phyloP scores from a whole-genome alignment of 129 eudicot genomes.

The Lactuca saligna region DNA sequence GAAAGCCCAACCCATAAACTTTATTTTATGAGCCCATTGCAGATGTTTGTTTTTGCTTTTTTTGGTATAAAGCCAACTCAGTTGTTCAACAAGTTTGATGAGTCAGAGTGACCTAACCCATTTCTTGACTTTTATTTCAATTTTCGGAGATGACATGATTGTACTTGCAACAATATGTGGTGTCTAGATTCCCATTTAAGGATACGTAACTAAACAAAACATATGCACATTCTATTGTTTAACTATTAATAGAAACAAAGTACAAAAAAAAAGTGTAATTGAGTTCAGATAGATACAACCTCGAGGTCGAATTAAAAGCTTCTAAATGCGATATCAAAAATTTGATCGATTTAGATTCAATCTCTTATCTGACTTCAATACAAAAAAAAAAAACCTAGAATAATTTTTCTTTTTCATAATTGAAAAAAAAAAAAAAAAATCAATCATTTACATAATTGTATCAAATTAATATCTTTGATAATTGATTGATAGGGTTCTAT shows the following conservation, averaged over 20 bases:
- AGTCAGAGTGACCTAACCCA: conserved; percentile 26
- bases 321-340: no score
- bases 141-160: conserved; percentile 16
- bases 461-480: no score
- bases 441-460: neutral
- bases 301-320: no score
- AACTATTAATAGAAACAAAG: neutral
- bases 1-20: neutral
- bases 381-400: no score
- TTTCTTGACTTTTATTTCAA: conserved; percentile 18
- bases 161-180: conserved; percentile 21
- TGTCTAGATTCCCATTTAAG: conserved; percentile 15
- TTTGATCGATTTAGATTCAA: no score
- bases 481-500: neutral
- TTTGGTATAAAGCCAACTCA: neutral
- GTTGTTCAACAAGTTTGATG: conserved; percentile 19
- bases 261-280: neutral
- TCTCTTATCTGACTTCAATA: no score
- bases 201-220: conserved; percentile 7
- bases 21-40: neutral
- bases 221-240: neutral
- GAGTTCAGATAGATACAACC: no score
- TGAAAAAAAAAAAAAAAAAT: neutral
- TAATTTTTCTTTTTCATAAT: neutral
- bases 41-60: neutral